Evolutionary conservation across 192 early-diverging fungal genomes (phyloP), one percentile per base, ranked within the genome.

Genomic region (Chytriomyces hyalinus): DNA sequence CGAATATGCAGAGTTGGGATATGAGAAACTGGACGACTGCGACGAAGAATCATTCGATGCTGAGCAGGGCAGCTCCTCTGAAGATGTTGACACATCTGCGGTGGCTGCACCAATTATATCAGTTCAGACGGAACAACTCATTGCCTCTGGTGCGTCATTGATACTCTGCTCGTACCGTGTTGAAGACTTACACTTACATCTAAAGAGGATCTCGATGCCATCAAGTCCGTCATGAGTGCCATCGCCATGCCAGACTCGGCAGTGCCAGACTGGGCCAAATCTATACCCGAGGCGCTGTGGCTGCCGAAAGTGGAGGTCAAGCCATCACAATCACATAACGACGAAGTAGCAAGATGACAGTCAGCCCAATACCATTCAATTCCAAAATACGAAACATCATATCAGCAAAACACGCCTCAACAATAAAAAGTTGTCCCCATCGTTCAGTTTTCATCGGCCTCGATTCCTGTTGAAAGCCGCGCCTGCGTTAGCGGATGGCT

Each of bases 71-170:
- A 17, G 48, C 6, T 24, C 26, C 45, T n/a, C 43, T 60, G 36
- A 36, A 3, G 36, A 36, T 36, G 4, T 36, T 36, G 36, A 36
- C 36, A 36, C 36, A 36, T 36, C 36, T 36, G 36, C 36, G 3
- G 36, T 67, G 13, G 36, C 36, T 26, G 65, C n/a, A 0, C 17
- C 36, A 20, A 13, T n/a, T 22, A 22, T 22, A 44, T 15, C 22
- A 60, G 73, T 22, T 60, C 73, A 9, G 61, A 17, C 48, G 73
- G 73, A 8, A 74, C 44, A 36, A 36, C 36, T 36, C 1, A 36
- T 36, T 3, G 36, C 36, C 36, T 36, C 36, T 36, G 36, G 36
- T 36, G 2, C 36, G 36, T 36, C 4, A 36, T 36, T 36, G 36
- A 36, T 36, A 1, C 0, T 36, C 36, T 36, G 1, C 36, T 36